Evolutionary conservation across 179 eudicot genomes (phyloP).

Genomic region (Actinidia arguta): DNA sequence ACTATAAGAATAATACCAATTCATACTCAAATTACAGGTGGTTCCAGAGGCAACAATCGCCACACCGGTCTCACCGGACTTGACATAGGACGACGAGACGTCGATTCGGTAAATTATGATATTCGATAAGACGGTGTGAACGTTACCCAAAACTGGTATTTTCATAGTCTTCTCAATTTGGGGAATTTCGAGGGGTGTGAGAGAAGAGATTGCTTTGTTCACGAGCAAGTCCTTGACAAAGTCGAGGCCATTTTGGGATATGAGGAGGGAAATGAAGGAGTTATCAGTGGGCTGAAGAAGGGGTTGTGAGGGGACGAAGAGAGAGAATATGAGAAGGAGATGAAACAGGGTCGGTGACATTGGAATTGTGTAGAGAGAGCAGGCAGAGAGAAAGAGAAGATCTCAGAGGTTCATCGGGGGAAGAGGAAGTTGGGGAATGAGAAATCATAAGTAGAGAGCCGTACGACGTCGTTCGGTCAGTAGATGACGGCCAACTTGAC

Average conservation of each 20-base stretch:
- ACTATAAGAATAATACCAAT: constrained; percentile 76
- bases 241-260: constrained; percentile 61
- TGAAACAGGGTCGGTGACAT: constrained; percentile 4
- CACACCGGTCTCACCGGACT: constrained; percentile 64
- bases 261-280: constrained; percentile 56
- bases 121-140: constrained; percentile 52
- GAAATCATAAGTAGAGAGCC: neutral
- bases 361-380: neutral
- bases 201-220: constrained; percentile 57
- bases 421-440: neutral
- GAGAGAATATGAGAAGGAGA: constrained; percentile 19
- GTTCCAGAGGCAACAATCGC: constrained; percentile 68
- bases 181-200: constrained; percentile 68
- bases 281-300: constrained; percentile 14
- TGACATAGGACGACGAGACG: constrained; percentile 54
- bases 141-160: constrained; percentile 81
- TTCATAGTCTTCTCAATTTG: constrained; percentile 47
- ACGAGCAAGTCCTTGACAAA: constrained; percentile 65
- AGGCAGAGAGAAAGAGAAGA: neutral
- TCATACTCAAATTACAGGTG: constrained; percentile 65
- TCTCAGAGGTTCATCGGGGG: constrained; percentile 2
- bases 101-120: constrained; percentile 49
- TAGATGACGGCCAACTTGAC: neutral
- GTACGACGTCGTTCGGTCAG: neutral
- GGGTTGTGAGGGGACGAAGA: constrained; percentile 10